Base-by-base conservation (phyloP, 2,329 filamentous ascomycete species). In the Diaporthe caulivora region DNA sequence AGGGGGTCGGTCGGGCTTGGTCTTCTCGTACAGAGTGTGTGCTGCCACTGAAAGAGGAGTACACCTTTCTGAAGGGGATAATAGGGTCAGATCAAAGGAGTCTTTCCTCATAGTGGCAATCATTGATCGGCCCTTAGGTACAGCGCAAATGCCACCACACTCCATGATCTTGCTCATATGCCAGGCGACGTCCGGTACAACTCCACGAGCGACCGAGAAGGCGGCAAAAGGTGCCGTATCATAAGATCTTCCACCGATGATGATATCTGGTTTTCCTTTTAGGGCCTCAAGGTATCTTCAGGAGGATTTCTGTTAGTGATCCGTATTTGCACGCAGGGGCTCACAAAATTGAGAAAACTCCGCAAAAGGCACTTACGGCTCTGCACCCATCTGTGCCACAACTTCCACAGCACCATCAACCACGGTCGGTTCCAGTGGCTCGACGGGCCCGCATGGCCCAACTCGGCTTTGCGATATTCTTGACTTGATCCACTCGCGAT, bases 111-210 rank as follows among this genome's bases (percentile, higher is more conserved):
- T 49, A 4, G 58, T 64, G 6, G 58, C 58, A 4, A 64, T 44
- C 58, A 64, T 64, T 34, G 58, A 64, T 4, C 58, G 58, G 5
- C 58, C 58, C 26, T 64, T 64, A 0, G 58, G 58, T 4, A 64
- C 26, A 10, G 58, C 58, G 34, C 58, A 64, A 1, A 64, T 64
- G 6, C 58, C 58, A 29, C 58, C 58, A 11, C 58, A 64, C 5
- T 64, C 58, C 58, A 64, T 64, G 13, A 64, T 64, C 10, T 64
- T 64, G 26, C 42, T 42, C 40, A 64, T 64, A n/a, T 64, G 58
- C 58, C 58, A 64, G 13, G 58, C 58, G 2, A 64, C 58, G n/a
- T 64, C 58, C 13, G 58, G 40, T 1, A 47, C 26, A 1, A 64
- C 58, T 3, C 58, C 58, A 44, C 40, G 40, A 3, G 58, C 24